Base-by-base conservation (phyloP, 169 alveolate species). In the Besnoitia besnoiti region DNA sequence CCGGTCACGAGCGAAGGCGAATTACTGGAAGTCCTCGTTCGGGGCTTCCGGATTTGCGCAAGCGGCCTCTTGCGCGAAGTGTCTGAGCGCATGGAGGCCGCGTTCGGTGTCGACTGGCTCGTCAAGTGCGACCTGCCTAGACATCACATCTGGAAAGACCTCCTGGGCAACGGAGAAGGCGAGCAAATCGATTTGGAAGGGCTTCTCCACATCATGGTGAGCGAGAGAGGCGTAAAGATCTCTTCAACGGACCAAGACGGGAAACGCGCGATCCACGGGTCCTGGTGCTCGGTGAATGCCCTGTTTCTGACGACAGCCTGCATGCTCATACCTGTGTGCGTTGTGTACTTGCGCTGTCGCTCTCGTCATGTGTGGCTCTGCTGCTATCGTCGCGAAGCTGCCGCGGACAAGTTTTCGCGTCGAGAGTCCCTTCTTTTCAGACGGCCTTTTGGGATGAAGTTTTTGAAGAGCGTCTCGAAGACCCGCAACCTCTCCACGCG, bases 401-500 rank as follows among this genome's bases (percentile, higher is more conserved):
- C n/a, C n/a, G n/a, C n/a, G n/a, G n/a, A n/a, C n/a, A n/a, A n/a
- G n/a, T n/a, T n/a, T n/a, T n/a, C n/a, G n/a, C n/a, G n/a, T n/a
- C n/a, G n/a, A n/a, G 30, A 0, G 39, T 30, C 46, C n/a, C 2
- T 73, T 73, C 46, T 35, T 16, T 73, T 39, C 93, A 76, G 93
- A 76, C 89, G 55, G 93, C 89, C 55, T 76, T 73, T 39, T 88
- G 93, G 89, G 84, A 89, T 37, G 93, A 76, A 39, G 89, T 76
- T 47, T 89, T 89, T 44, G 93, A 73, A 24, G 79, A 46, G 55
- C 82, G 50, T 2, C 39, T 89, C 37, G 59, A 4, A 12, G 88
- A 89, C 44, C 93, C 89, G 46, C 93, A 75, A 35, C 77, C 55
- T 42, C 55, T 89, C 21, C 89, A 75, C 33, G 79, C 61, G 51